Percentiles rank a stretch among this genome's conserved stretches.
Conservation (phyloP, 1,284 basidiomycete species). For the Microbotryomycetes sp. region DNA sequence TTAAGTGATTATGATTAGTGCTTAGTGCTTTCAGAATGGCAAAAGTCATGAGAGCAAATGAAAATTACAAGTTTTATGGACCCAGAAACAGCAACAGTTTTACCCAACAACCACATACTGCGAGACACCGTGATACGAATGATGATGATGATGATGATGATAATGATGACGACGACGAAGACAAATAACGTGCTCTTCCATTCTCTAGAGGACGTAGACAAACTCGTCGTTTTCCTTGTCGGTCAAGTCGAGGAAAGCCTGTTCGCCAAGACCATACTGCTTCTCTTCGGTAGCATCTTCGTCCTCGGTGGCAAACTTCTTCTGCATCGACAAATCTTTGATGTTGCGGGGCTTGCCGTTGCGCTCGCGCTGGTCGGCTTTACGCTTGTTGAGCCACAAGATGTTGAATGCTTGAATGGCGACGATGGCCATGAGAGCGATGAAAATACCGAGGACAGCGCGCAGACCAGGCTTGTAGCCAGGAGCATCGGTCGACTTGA, state of each 20-base stretch:
- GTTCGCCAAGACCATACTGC: slow-evolving; percentile 24
- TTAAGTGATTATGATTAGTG: too few relatives aligned
- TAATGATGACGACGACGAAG: too few relatives aligned
- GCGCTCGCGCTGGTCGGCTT: slow-evolving; percentile 36
- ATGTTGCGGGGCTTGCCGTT: slow-evolving; percentile 39
- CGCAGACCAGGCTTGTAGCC: slow-evolving; percentile 6
- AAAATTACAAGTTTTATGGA: too few relatives aligned
- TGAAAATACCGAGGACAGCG: slow-evolving; percentile 27
- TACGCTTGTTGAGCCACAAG: slow-evolving; percentile 36
- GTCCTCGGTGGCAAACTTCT: slow-evolving; percentile 27
- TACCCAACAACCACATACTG: too few relatives aligned
- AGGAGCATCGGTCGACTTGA: slow-evolving; percentile 38
- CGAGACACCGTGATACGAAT: too few relatives aligned
- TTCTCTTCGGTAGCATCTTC: slow-evolving; percentile 32
- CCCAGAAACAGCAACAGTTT: too few relatives aligned
- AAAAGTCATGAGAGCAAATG: too few relatives aligned
- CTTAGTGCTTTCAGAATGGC: too few relatives aligned
- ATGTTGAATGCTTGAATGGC: slow-evolving; percentile 32
- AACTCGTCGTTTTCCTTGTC: slow-evolving; percentile 40
- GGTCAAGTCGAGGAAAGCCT: slow-evolving; percentile 37
- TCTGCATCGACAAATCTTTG: slow-evolving; percentile 36
- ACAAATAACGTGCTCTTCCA: too few relatives aligned
- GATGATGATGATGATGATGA: too few relatives aligned
- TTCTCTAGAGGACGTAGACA: slow-evolving; percentile 19
- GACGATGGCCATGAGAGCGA: slow-evolving; percentile 31